These are phyloP conservation scores for Neofusicoccum sp. DNA, from an alignment of 2,329 filamentous ascomycete species.

Conservation along the genomic window DNA sequence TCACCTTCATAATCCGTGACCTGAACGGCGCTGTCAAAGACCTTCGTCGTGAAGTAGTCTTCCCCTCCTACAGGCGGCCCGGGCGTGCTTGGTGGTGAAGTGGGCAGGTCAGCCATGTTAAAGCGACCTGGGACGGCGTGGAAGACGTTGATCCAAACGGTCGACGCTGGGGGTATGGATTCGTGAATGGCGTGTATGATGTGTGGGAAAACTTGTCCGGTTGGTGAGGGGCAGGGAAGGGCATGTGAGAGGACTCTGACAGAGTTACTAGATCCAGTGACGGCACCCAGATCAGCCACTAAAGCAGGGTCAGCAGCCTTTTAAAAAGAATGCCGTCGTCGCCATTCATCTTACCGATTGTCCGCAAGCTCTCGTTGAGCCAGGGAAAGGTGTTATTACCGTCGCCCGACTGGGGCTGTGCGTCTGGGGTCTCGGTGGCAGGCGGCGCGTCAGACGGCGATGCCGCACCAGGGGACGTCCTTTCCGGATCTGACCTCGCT, in stretches of 20 bases:
- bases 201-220: conserved; percentile 52
- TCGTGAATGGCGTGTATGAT: conserved; percentile 57
- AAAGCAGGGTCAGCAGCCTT: conserved; percentile 8
- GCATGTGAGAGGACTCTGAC: conserved; percentile 61
- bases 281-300: conserved; percentile 34
- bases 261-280: conserved; percentile 37
- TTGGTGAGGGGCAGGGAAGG: conserved; percentile 54
- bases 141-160: conserved; percentile 62
- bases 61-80: conserved; percentile 50
- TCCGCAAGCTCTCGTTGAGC: conserved; percentile 31
- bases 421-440: conserved; percentile 10
- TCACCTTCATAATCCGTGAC: conserved; percentile 59
- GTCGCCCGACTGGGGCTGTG: background rate
- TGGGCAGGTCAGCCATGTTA: conserved; percentile 60
- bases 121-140: conserved; percentile 63
- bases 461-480: conserved; percentile 13
- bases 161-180: conserved; percentile 49
- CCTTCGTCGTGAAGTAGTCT: conserved; percentile 61
- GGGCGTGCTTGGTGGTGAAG: conserved; percentile 62
- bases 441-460: conserved; percentile 5
- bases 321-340: background rate
- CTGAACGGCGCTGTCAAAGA: conserved; percentile 62
- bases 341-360: conserved; percentile 30
- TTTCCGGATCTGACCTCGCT: conserved; percentile 36
- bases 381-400: conserved; percentile 28